phyloP scores from a whole-genome alignment of 805 yeast species.

The Brettanomyces sp. region DNA sequence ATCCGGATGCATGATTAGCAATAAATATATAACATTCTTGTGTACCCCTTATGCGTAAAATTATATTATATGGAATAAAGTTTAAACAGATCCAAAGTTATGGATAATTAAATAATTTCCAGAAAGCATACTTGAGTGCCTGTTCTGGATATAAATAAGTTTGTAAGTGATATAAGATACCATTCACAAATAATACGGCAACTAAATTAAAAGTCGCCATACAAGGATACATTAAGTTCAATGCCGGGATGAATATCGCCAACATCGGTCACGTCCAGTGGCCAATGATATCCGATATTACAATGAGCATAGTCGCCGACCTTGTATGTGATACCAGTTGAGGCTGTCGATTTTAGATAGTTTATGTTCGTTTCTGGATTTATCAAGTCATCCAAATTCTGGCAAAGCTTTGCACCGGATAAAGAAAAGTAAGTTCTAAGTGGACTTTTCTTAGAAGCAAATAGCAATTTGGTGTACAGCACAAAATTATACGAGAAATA shows the following conservation, averaged over 20 bases:
- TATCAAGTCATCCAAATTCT: conserved; percentile 1
- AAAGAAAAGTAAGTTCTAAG: conserved; percentile 55
- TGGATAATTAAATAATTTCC: no score
- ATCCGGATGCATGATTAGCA: no score
- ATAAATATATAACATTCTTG: not conserved
- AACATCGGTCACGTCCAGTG: conserved; percentile 40
- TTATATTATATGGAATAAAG: no score
- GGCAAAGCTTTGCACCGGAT: conserved; percentile 53
- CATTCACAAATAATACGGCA: not conserved
- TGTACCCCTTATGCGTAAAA: no score
- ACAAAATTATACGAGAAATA: conserved; percentile 13
- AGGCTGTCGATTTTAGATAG: conserved; percentile 28
- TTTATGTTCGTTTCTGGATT: conserved; percentile 9
- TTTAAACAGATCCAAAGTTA: no score
- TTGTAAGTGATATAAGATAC: not conserved
- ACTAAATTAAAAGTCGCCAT: conserved; percentile 13
- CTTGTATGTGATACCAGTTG: conserved; percentile 50
- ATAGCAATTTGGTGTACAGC: conserved; percentile 53
- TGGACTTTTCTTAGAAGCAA: conserved; percentile 35
- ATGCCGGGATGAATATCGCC: conserved; percentile 55
- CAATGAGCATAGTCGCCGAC: conserved; percentile 55
- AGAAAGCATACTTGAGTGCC: no score
- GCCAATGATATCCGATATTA: conserved; percentile 56
- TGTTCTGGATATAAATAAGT: no score
- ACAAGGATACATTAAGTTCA: conserved; percentile 20